Evolutionary conservation across 768 basidiomycete species (phyloP).

Genomic region (Leccinum incarnatum): DNA sequence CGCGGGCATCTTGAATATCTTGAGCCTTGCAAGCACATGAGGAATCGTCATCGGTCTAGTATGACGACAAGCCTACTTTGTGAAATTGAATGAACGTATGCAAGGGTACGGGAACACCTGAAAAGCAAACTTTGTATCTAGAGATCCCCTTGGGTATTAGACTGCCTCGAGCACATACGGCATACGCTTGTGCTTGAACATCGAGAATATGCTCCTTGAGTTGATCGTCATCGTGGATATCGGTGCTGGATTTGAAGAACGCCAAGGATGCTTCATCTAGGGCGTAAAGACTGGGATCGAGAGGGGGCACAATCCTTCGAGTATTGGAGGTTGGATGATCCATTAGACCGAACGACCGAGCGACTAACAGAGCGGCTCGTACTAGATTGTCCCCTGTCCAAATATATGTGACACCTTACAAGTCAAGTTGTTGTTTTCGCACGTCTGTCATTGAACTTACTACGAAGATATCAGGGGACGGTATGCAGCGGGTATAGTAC

Average conservation of each 20-base stretch:
- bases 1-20: conserved; percentile 17
- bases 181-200: conserved; percentile 34
- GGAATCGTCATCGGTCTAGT: background rate
- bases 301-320: background rate
- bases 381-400: background rate
- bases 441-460: no score
- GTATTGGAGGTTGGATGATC: background rate
- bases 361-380: background rate
- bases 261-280: conserved; percentile 8
- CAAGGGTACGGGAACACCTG: conserved; percentile 26
- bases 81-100: conserved; percentile 20
- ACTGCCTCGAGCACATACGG: conserved; percentile 17
- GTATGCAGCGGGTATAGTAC: no score
- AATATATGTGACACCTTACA: background rate
- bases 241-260: conserved; percentile 31
- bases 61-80: conserved; percentile 8
- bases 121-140: background rate
- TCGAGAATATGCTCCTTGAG: conserved; percentile 33
- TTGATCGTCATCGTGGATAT: conserved; percentile 29
- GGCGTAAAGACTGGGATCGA: conserved; percentile 18
- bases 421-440: no score
- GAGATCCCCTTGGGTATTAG: background rate
- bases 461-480: no score
- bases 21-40: conserved; percentile 13
- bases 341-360: background rate